These are phyloP conservation scores for Verticillium zaregamsianum DNA, from an alignment of 2,329 filamentous ascomycete species.

Conservation along the genomic window DNA sequence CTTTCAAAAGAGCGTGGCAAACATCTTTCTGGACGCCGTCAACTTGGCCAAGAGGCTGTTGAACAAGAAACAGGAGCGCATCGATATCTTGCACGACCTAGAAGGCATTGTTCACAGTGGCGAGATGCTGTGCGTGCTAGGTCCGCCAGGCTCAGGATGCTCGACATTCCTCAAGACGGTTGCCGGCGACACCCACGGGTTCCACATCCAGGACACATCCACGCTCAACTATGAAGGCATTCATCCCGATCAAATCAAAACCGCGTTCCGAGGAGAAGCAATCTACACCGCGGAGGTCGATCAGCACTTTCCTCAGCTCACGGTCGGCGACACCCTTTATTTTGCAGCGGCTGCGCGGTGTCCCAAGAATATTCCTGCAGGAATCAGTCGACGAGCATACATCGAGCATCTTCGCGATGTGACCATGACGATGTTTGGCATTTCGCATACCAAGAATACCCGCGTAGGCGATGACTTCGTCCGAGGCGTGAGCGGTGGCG, in stretches of 20 bases:
- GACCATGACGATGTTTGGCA: conserved; percentile 50
- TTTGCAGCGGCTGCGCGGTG: conserved; percentile 56
- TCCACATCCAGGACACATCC: conserved; percentile 27
- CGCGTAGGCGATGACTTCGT: conserved; percentile 50
- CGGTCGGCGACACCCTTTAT: conserved; percentile 56
- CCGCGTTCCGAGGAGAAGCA: conserved; percentile 47
- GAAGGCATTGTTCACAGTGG: conserved; percentile 50
- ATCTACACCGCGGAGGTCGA: conserved; percentile 66
- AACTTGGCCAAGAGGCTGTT: conserved; percentile 21
- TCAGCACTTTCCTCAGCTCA: conserved; percentile 55
- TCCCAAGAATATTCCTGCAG: conserved; percentile 41
- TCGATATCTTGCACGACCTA: conserved; percentile 47
- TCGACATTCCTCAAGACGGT: conserved; percentile 66
- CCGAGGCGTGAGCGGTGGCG: conserved; percentile 50
- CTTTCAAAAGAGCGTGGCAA: conserved; percentile 37
- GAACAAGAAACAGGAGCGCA: conserved; percentile 20
- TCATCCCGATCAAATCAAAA: conserved; percentile 8
- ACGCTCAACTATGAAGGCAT: conserved; percentile 12
- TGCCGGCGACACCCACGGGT: conserved; percentile 59
- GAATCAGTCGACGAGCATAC: conserved; percentile 34
- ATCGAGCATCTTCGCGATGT: conserved; percentile 47
- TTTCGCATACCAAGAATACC: conserved; percentile 50
- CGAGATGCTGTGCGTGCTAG: conserved; percentile 54
- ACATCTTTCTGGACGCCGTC: conserved; percentile 23
- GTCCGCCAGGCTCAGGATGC: conserved; percentile 53